phyloP scores from a whole-genome alignment of 2,329 filamentous ascomycete genomes.

The Escovopsis sp. region DNA sequence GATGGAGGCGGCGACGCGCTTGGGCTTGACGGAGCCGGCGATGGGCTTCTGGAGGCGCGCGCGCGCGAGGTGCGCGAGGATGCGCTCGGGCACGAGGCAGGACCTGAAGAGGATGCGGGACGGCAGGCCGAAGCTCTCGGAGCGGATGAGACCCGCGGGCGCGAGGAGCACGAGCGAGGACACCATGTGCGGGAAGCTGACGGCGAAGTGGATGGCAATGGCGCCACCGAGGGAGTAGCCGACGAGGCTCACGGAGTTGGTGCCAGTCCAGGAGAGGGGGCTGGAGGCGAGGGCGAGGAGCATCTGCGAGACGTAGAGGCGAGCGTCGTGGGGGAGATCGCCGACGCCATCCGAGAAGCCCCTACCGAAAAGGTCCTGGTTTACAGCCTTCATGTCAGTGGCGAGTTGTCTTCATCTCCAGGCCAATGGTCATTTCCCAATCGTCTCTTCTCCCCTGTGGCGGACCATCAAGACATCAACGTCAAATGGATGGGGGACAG shows the following conservation, averaged over 20 bases:
- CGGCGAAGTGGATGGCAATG: slow-evolving; percentile 59
- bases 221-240: slow-evolving; percentile 77
- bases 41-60: slow-evolving; percentile 36
- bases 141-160: slow-evolving; percentile 58
- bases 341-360: slow-evolving; percentile 52
- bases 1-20: slow-evolving; percentile 4
- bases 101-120: slow-evolving; percentile 39
- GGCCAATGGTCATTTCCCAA: too few species aligned
- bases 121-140: slow-evolving; percentile 34
- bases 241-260: slow-evolving; percentile 45
- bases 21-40: slow-evolving; percentile 21
- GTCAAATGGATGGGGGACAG: not conserved
- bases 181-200: slow-evolving; percentile 56
- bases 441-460: not conserved
- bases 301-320: slow-evolving; percentile 59
- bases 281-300: slow-evolving; percentile 58
- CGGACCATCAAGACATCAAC: not conserved
- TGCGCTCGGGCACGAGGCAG: slow-evolving; percentile 36
- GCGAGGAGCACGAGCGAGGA: slow-evolving; percentile 61
- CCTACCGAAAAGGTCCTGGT: slow-evolving; percentile 51
- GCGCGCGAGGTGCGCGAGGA: slow-evolving; percentile 34
- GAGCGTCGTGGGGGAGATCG: slow-evolving; percentile 55
- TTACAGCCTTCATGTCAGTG: not conserved
- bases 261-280: slow-evolving; percentile 49
- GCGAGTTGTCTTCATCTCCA: too few species aligned